Conservation (phyloP, 1,284 basidiomycete genomes). For the Boletus sp. region DNA sequence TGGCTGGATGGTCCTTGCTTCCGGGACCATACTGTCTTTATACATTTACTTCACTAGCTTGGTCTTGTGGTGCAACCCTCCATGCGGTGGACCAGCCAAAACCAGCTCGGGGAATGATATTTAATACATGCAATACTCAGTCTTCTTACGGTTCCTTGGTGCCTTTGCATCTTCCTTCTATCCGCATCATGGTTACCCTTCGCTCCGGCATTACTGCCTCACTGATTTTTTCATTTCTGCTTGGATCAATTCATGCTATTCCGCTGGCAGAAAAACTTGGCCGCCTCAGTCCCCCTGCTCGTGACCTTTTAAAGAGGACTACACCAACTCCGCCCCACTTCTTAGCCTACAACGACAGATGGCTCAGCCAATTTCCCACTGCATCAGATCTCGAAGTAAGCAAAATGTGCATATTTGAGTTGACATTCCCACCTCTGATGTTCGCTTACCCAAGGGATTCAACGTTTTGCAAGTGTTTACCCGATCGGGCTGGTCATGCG, state of each 20-base stretch:
- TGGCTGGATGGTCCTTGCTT: slow-evolving; percentile 3
- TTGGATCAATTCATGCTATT: slow-evolving; percentile 16
- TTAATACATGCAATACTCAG: slow-evolving; percentile 15
- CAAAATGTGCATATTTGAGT: neutral
- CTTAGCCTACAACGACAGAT: slow-evolving; percentile 49
- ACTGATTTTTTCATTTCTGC: slow-evolving; percentile 12
- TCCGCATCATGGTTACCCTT: slow-evolving; percentile 25
- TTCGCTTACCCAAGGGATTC: slow-evolving; percentile 42
- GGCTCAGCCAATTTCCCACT: slow-evolving; percentile 45
- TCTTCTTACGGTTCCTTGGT: neutral
- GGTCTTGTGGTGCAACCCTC: neutral
- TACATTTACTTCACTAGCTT: slow-evolving; percentile 4
- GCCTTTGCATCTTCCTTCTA: neutral
- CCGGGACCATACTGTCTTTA: slow-evolving; percentile 12
- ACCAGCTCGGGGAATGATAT: slow-evolving; percentile 15
- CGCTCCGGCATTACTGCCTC: slow-evolving; percentile 10
- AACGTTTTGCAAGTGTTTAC: slow-evolving; percentile 48
- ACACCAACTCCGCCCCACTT: slow-evolving; percentile 43
- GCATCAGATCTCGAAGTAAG: slow-evolving; percentile 44
- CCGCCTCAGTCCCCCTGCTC: slow-evolving; percentile 33
- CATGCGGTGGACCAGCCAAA: slow-evolving; percentile 10
- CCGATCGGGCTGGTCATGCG: neutral
- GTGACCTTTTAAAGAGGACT: slow-evolving; percentile 44
- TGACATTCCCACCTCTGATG: neutral
- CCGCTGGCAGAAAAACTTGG: slow-evolving; percentile 27